Evolutionary conservation across 2,329 filamentous ascomycete genomes (phyloP).

Genomic region (Calonectria pseudoreteaudii): DNA sequence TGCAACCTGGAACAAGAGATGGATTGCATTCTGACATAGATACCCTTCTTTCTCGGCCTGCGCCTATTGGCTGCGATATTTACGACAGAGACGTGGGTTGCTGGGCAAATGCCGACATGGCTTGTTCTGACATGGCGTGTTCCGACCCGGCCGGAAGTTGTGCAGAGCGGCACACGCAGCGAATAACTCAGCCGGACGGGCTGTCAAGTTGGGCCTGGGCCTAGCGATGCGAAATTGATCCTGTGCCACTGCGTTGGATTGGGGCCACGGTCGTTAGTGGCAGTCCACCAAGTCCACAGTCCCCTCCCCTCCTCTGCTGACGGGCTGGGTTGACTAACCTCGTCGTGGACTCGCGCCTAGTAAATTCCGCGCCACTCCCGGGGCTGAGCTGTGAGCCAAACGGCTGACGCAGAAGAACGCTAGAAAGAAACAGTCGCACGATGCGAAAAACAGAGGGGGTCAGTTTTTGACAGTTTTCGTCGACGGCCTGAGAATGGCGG

Average conservation of each 20-base stretch:
- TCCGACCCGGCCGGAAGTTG: background rate
- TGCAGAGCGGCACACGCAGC: background rate
- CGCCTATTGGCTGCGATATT: background rate
- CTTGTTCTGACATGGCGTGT: background rate
- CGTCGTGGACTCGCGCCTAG: background rate
- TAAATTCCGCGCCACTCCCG: slow-evolving; percentile 1
- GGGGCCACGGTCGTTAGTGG: background rate
- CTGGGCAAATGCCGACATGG: background rate
- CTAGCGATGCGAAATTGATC: background rate
- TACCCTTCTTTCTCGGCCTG: background rate
- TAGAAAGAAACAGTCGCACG: background rate
- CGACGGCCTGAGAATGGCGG: background rate
- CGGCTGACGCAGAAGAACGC: background rate
- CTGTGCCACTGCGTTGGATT: background rate
- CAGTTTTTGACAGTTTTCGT: background rate
- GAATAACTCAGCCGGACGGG: background rate
- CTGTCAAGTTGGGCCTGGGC: background rate
- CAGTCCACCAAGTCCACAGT: background rate
- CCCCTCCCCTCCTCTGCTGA: background rate
- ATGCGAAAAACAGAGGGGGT: background rate
- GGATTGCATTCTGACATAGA: background rate
- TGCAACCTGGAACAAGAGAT: too few species aligned
- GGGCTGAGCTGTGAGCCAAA: background rate
- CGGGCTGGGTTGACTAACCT: background rate
- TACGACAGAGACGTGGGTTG: background rate